Percentiles rank a stretch among this genome's conserved stretches.
These are phyloP conservation scores for Melampsora americana DNA, from an alignment of 1,284 basidiomycete species.

Conservation along the genomic window DNA sequence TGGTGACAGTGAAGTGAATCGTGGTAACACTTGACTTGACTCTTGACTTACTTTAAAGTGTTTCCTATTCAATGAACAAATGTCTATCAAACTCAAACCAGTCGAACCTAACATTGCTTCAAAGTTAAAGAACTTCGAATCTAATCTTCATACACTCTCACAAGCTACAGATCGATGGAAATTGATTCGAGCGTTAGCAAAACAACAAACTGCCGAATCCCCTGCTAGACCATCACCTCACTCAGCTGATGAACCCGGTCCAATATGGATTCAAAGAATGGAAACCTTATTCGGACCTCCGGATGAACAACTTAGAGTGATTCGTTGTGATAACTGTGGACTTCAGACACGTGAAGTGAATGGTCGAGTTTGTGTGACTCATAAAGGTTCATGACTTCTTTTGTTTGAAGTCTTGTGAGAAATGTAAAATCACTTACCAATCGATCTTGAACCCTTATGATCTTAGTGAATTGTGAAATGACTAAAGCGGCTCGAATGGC, in stretches of 20 bases:
- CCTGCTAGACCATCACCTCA: neutral
- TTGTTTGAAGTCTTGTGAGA: too few relatives aligned
- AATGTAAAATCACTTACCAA: neutral
- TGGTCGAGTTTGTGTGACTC: conserved; percentile 29
- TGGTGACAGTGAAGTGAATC: too few relatives aligned
- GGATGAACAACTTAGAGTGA: conserved; percentile 26
- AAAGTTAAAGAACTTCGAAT: too few relatives aligned
- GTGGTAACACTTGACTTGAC: too few relatives aligned
- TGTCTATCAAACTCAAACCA: too few relatives aligned
- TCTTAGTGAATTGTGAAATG: conserved; percentile 31
- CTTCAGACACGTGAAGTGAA: conserved; percentile 29
- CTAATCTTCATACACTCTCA: too few relatives aligned
- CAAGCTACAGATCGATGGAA: too few relatives aligned
- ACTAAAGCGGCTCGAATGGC: conserved; percentile 9
- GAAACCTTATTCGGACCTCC: conserved; percentile 25
- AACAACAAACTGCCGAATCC: too few relatives aligned
- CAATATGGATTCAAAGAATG: conserved; percentile 36
- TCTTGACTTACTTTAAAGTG: too few relatives aligned
- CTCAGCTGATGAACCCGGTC: neutral
- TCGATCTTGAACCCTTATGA: neutral
- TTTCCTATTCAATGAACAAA: too few relatives aligned
- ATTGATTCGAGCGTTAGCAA: too few relatives aligned
- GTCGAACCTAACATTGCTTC: too few relatives aligned
- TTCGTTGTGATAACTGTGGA: conserved; percentile 33
- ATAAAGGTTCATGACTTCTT: conserved; percentile 7